These are phyloP conservation scores for Schoenoplectus tabernaemontani DNA, from an alignment of 202 grass and related monocot species.

Conservation along the genomic window DNA sequence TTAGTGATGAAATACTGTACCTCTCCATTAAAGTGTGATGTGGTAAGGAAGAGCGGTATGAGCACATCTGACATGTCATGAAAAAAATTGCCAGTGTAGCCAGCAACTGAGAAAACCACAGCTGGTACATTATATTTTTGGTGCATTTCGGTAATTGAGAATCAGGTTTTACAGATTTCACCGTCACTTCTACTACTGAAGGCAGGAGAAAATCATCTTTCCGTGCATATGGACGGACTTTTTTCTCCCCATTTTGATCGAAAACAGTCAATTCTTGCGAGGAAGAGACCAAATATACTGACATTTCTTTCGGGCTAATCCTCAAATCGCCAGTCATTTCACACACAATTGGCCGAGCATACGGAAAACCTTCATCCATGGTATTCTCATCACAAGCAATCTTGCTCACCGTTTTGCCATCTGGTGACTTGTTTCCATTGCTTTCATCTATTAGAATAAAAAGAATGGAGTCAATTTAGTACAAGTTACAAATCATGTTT, in stretches of 20 bases:
- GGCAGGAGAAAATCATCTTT: conserved; percentile 56
- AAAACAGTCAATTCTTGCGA: conserved; percentile 29
- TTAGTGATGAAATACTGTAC: conserved; percentile 52
- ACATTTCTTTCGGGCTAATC: conserved; percentile 50
- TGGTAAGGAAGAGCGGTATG: conserved; percentile 54
- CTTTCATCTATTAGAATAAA: conserved; percentile 12
- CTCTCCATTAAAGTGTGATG: conserved; percentile 39
- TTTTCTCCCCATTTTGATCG: conserved; percentile 37
- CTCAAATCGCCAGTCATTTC: conserved; percentile 61
- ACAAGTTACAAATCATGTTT: background rate
- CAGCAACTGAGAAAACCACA: conserved; percentile 37
- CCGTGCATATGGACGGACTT: conserved; percentile 38
- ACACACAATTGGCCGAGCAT: conserved; percentile 50
- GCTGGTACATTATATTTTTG: conserved; percentile 36
- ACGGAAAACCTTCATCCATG: conserved; percentile 62
- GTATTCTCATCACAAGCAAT: conserved; percentile 61
- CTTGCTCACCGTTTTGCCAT: conserved; percentile 8
- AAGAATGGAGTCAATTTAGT: background rate
- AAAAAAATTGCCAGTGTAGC: conserved; percentile 75
- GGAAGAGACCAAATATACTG: conserved; percentile 42
- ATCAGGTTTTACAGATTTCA: conserved; percentile 31
- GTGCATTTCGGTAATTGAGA: conserved; percentile 28
- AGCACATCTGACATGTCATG: conserved; percentile 53
- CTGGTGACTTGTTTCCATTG: background rate
- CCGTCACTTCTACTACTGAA: conserved; percentile 37